phyloP scores from a whole-genome alignment of 1,284 basidiomycete genomes.

The Ganoderma multipileum region DNA sequence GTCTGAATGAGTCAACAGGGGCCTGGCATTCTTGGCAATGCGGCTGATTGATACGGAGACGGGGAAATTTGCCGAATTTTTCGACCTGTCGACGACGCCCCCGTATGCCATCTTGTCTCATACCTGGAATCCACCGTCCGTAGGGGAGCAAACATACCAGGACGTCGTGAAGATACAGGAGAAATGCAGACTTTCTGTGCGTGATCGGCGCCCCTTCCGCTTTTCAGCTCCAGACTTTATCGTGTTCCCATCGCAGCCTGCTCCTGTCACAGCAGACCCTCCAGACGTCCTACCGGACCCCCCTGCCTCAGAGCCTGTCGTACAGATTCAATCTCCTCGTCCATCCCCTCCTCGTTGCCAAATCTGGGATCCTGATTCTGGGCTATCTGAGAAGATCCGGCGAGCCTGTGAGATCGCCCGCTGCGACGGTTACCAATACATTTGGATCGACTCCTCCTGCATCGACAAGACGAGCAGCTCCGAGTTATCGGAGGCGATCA shows the following conservation, averaged over 20 bases:
- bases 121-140: background rate
- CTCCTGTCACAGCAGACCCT: too few relatives aligned
- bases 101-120: slow-evolving; percentile 14
- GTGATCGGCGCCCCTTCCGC: background rate
- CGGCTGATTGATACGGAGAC: slow-evolving; percentile 1
- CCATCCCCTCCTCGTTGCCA: background rate
- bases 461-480: slow-evolving; percentile 17
- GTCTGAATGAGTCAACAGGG: too few relatives aligned
- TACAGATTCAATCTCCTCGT: too few relatives aligned
- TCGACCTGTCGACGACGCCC: background rate
- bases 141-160: slow-evolving; percentile 7
- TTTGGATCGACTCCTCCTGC: slow-evolving; percentile 17
- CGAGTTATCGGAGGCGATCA: slow-evolving; percentile 13
- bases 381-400: slow-evolving; percentile 7
- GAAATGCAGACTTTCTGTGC: background rate
- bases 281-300: too few relatives aligned
- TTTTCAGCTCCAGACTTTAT: too few relatives aligned
- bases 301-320: too few relatives aligned
- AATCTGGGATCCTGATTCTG: background rate
- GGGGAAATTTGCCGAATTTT: background rate
- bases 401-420: slow-evolving; percentile 3
- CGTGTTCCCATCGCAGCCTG: background rate
- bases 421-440: background rate
- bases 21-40: background rate
- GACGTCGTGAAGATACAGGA: background rate